A percentile compares a stretch with the other conserved stretches of the same genome.
Evolutionary conservation across 768 basidiomycete genomes (phyloP).

Genomic region (Heimioporus sp.): DNA sequence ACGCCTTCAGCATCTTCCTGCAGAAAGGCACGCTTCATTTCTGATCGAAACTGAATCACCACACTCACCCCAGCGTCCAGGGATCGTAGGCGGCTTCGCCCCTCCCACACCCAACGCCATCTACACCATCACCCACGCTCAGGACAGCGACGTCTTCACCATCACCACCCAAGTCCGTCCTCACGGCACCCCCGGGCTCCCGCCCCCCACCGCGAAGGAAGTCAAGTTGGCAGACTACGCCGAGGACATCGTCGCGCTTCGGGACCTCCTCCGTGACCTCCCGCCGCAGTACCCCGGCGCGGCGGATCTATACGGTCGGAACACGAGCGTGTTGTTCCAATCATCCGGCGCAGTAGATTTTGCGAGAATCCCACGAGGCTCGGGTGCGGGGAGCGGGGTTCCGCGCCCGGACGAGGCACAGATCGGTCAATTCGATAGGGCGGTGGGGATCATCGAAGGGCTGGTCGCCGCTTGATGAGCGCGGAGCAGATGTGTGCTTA

Average conservation of each 20-base stretch:
- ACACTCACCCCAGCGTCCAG: conserved; percentile 35
- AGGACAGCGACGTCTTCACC: conserved; percentile 36
- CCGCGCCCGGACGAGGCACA: conserved; percentile 57
- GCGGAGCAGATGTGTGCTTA: too few species aligned
- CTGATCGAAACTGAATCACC: not conserved
- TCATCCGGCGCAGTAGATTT: too few species aligned
- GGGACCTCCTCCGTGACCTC: conserved; percentile 55
- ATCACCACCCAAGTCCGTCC: conserved; percentile 49
- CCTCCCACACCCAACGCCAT: conserved; percentile 61
- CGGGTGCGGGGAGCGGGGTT: conserved; percentile 47
- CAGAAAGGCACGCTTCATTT: conserved; percentile 49
- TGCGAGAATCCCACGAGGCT: conserved; percentile 56
- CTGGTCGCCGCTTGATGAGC: conserved; percentile 29
- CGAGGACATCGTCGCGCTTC: conserved; percentile 36
- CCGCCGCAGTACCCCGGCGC: conserved; percentile 43
- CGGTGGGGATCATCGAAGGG: conserved; percentile 62
- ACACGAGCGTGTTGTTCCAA: conserved; percentile 59
- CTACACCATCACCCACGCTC: conserved; percentile 45
- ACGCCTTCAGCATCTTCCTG: conserved; percentile 26
- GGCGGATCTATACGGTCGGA: conserved; percentile 70
- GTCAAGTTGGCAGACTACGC: conserved; percentile 36
- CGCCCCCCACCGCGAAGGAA: conserved; percentile 43
- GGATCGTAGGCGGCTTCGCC: conserved; percentile 74
- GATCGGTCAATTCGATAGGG: conserved; percentile 65
- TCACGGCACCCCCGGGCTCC: conserved; percentile 44